Evolutionary conservation across 371 early-diverging fungal species (phyloP).

Genomic region (Rhizopus microsporus): DNA sequence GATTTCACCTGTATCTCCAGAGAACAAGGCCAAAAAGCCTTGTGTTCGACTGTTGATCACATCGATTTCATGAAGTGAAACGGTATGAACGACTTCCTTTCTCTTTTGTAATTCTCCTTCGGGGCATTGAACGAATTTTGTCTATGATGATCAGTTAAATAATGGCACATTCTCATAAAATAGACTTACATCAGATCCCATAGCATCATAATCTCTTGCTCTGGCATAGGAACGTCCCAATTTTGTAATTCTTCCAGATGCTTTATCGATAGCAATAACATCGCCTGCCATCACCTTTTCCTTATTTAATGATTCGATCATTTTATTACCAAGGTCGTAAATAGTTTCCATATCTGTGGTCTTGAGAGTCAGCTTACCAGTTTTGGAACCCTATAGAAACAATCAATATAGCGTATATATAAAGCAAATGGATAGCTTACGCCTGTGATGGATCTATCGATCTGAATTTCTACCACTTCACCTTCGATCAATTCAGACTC

Average conservation of each 20-base stretch:
- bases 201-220: conserved; percentile 96
- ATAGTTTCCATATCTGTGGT: conserved; percentile 99
- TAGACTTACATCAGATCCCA: conserved; percentile 85
- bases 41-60: conserved; percentile 98
- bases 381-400: conserved; percentile 71
- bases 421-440: conserved; percentile 49
- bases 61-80: conserved; percentile 99
- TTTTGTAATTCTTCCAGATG: conserved; percentile 96
- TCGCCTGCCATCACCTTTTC: conserved; percentile 98
- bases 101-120: conserved; percentile 99
- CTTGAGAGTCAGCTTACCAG: conserved; percentile 97
- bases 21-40: conserved; percentile 96
- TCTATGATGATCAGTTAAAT: conserved; percentile 38
- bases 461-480: conserved; percentile 98
- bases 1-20: conserved; percentile 98
- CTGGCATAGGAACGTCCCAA: conserved; percentile 94
- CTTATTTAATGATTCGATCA: conserved; percentile 96
- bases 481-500: conserved; percentile 98
- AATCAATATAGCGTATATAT: neutral
- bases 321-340: conserved; percentile 98
- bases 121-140: conserved; percentile 97
- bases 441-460: conserved; percentile 91
- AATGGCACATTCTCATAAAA: neutral
- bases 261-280: conserved; percentile 98
- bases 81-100: conserved; percentile 94